Evolutionary conservation across 2,329 filamentous ascomycete species (phyloP), one percentile per base, ranked within the genome.

Genomic region (Fusarium sp.): DNA sequence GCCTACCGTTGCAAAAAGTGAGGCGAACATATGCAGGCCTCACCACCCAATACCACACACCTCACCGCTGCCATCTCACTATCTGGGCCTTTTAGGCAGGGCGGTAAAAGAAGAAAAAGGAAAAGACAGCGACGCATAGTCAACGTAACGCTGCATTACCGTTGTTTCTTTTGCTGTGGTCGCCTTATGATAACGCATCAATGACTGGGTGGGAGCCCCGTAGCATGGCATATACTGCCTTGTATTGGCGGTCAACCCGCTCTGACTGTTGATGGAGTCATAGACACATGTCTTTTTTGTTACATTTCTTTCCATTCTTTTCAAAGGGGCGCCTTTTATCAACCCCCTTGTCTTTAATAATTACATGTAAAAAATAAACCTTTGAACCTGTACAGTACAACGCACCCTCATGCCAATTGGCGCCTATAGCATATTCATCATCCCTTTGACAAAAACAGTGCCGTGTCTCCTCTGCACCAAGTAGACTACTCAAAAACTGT

Each of bases 341-440:
- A 49, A 45, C 40, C 55, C 63, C 62, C 70, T 59, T 63, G 30
- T 73, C 60, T 70, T 70, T 69, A 67, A 74, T 67, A 72, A 74
- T 74, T 74, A 74, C 72, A 74, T 62, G 62, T 72, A 62, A 62
- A 61, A 71, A 60, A 23, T 23, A 71, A 41, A 62, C 67, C 57
- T 69, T 65, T 62, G 49, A 53, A 61, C 70, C 62, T 73, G 69
- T 74, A 74, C 70, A 74, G 69, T 74, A 73, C 71, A 74, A 72
- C 72, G 67, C 71, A 70, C 64, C 65, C 65, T 70, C 69, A 67
- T 72, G 69, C 68, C 72, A 67, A 70, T 74, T 72, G 72, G 72
- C 72, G 72, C 72, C 72, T 69, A 72, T 70, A 74, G 69, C 65
- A 73, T 74, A 70, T 74, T 69, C 72, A 70, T 74, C 70, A 62